Base-by-base conservation (phyloP, 2,329 filamentous ascomycete species). In the Phyllosticta capitalensis region DNA sequence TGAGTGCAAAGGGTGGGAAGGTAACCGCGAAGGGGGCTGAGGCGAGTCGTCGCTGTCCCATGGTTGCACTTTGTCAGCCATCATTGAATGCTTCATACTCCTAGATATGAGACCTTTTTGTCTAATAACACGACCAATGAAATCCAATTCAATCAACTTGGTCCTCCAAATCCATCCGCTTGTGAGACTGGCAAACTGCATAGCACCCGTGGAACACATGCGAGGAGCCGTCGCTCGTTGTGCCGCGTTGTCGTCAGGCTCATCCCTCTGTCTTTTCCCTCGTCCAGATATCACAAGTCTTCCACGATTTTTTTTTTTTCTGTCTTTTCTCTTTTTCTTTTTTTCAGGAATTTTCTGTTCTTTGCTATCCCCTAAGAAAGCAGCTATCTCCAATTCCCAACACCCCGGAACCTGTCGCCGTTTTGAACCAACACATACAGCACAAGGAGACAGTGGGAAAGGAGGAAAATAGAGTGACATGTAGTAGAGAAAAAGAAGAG, bases 321-420 rank as follows among this genome's bases (percentile, higher is more conserved):
- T 22, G 9, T 14, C 22, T 52, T 20, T 20, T 52, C 22, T 52
- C 20, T 52, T 52, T 52, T 9, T 22, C 9, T 10, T 52, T 52
- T 52, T 26, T 26, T 52, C 19, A 5, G 50, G 19, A n/a, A 45
- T 45, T 45, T 45, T 45, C 38, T 45, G 38, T 45, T 45, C 14
- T 45, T 45, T 45, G 38, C 38, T 45, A 45, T 12, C 17, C 38
- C 38, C 14, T n/a, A 45, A n/a, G 38, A 45, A 17, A n/a, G 38
- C n/a, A 45, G 38, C 38, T 45, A 55, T 55, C 58, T 59, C 58
- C 58, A 59, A 59, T 51, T 52, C 45, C 53, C 58, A 59, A 59
- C 58, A 45, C 58, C 58, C 38, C 52, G 51, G 48, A 52, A 26
- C 58, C 53, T 26, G 17, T 59, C 53, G 57, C 57, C 57, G 50